These are phyloP conservation scores for Corrigiola litoralis DNA, from an alignment of 179 eudicot genomes.

Conservation along the genomic window DNA sequence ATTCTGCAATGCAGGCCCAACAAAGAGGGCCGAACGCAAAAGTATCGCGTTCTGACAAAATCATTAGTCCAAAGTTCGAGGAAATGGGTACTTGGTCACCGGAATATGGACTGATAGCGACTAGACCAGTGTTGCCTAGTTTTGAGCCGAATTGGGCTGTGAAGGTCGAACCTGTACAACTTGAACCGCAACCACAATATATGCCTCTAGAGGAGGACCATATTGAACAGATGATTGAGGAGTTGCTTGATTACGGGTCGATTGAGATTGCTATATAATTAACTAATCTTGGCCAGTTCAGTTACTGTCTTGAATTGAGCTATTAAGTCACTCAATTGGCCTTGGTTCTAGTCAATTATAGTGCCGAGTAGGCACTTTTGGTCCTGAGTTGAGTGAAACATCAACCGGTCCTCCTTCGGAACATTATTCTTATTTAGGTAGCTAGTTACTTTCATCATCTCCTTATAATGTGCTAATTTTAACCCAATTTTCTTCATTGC, in stretches of 20 bases:
- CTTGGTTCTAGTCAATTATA: constrained; percentile 7
- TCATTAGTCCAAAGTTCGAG: background rate
- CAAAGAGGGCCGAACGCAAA: constrained; percentile 14
- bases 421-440: background rate
- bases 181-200: constrained; percentile 19
- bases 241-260: constrained; percentile 35
- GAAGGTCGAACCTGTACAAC: constrained; percentile 22
- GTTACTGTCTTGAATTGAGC: constrained; percentile 3
- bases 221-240: constrained; percentile 47
- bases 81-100: constrained; percentile 5
- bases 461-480: constrained; percentile 14
- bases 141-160: constrained; percentile 9
- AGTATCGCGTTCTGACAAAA: background rate
- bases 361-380: constrained; percentile 6
- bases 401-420: constrained; percentile 26
- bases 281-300: constrained; percentile 4
- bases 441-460: constrained; percentile 8
- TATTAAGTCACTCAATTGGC: constrained; percentile 4
- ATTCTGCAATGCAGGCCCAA: constrained; percentile 27
- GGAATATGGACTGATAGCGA: background rate
- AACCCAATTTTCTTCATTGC: constrained; percentile 10
- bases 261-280: constrained; percentile 30
- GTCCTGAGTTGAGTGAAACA: constrained; percentile 33
- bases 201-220: constrained; percentile 34
- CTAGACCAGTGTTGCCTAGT: background rate